These are phyloP conservation scores for Neurospora discreta DNA, from an alignment of 495 filamentous ascomycete species.

Conservation along the genomic window DNA sequence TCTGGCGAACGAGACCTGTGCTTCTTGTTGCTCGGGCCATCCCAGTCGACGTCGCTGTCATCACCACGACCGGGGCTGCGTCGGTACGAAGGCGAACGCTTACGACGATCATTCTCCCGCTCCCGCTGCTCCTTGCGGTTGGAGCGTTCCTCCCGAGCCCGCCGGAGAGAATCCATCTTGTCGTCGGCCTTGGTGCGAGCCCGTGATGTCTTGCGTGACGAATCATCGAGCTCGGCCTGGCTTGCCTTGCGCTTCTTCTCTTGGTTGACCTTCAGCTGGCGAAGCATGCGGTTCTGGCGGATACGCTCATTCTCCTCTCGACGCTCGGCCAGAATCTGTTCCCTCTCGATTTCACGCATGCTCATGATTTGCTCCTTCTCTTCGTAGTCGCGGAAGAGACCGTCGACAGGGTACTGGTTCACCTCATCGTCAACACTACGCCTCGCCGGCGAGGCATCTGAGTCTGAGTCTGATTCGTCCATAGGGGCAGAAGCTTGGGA, in stretches of 20 bases:
- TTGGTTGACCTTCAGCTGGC: slow-evolving; percentile 60
- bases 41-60: slow-evolving; percentile 74
- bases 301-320: slow-evolving; percentile 69
- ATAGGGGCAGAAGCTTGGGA: slow-evolving; percentile 78
- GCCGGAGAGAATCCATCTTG: slow-evolving; percentile 73
- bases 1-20: slow-evolving; percentile 37
- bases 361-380: slow-evolving; percentile 78
- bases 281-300: slow-evolving; percentile 74
- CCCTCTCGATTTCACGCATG: slow-evolving; percentile 82
- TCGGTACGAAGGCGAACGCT: slow-evolving; percentile 31
- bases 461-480: slow-evolving; percentile 78
- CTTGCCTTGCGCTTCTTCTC: slow-evolving; percentile 72
- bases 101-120: slow-evolving; percentile 51
- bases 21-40: slow-evolving; percentile 31
- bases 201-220: slow-evolving; percentile 67
- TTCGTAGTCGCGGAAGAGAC: slow-evolving; percentile 64
- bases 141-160: slow-evolving; percentile 72
- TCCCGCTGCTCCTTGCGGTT: slow-evolving; percentile 65
- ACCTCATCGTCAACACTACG: slow-evolving; percentile 48
- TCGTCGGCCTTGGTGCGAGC: slow-evolving; percentile 77
- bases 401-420: slow-evolving; percentile 77
- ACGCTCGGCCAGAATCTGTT: slow-evolving; percentile 80
- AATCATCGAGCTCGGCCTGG: slow-evolving; percentile 58
- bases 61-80: slow-evolving; percentile 52
- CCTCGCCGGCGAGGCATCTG: slow-evolving; percentile 41